Evolutionary conservation across 768 basidiomycete species (phyloP).

Genomic region (Phylloporus sp.): DNA sequence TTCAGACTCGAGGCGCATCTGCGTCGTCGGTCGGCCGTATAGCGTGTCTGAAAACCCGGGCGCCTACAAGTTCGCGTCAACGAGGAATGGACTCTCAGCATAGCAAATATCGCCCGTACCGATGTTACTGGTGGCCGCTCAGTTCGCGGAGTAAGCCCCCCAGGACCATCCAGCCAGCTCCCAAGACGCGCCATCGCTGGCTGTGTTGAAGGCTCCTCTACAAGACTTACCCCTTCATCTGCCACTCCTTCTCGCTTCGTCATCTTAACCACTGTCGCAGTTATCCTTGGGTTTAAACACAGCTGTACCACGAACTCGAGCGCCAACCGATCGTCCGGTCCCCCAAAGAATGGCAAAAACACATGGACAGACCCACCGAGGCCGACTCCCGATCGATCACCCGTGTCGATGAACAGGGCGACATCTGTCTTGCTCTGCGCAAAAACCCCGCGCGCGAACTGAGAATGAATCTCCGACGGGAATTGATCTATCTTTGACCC

Average conservation of each 20-base stretch:
- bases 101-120: constrained; percentile 5
- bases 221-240: background rate
- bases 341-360: constrained; percentile 90
- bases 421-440: constrained; percentile 68
- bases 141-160: background rate
- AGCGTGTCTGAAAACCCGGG: constrained; percentile 61
- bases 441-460: constrained; percentile 82
- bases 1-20: constrained; percentile 69
- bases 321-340: constrained; percentile 87
- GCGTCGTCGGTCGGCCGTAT: constrained; percentile 61
- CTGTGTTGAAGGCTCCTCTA: background rate
- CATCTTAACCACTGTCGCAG: constrained; percentile 73
- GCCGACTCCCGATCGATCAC: constrained; percentile 27
- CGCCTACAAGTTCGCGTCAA: constrained; percentile 10
- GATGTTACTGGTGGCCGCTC: background rate
- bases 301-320: constrained; percentile 82
- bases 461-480: constrained; percentile 54
- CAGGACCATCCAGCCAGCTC: background rate
- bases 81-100: background rate
- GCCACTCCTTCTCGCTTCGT: constrained; percentile 41
- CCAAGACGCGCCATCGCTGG: background rate
- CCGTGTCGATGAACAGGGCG: constrained; percentile 77
- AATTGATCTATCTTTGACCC: constrained; percentile 35
- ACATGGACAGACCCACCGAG: constrained; percentile 51
- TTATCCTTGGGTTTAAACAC: constrained; percentile 61